These are phyloP conservation scores for Groenewaldozyma sp. DNA, from an alignment of 1,139 yeast species.

Conservation along the genomic window DNA sequence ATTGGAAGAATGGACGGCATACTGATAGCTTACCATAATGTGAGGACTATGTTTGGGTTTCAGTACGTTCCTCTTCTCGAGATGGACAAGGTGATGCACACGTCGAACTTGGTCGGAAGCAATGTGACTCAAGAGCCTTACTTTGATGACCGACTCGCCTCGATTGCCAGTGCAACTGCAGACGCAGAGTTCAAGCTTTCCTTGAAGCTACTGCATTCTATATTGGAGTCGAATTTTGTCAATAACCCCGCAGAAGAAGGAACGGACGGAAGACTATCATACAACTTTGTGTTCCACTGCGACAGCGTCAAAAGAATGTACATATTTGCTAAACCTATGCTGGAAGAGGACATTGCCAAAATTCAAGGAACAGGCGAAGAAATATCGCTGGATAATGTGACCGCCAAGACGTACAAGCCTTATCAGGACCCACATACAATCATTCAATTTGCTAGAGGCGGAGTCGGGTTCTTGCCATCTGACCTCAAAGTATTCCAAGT, in stretches of 20 bases:
- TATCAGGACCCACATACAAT: constrained; percentile 17
- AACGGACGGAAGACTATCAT: constrained; percentile 17
- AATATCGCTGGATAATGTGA: neutral
- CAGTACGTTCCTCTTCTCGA: constrained; percentile 72
- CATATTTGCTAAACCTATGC: constrained; percentile 29
- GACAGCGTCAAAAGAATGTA: constrained; percentile 18
- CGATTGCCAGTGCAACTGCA: constrained; percentile 46
- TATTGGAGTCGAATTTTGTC: constrained; percentile 37
- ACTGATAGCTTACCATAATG: constrained; percentile 82
- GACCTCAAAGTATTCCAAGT: constrained; percentile 15
- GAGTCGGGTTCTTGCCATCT: constrained; percentile 13
- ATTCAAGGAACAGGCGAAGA: constrained; percentile 17
- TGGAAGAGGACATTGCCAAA: constrained; percentile 18
- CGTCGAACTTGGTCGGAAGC: constrained; percentile 25
- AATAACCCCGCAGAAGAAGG: constrained; percentile 13
- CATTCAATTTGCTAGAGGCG: constrained; percentile 14
- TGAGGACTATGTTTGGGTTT: constrained; percentile 75
- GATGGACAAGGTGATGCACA: constrained; percentile 54
- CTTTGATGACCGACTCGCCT: constrained; percentile 17
- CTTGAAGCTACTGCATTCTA: constrained; percentile 44
- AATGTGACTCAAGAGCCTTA: neutral
- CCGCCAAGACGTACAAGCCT: constrained; percentile 7
- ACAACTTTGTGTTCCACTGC: constrained; percentile 23
- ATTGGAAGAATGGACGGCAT: constrained; percentile 98
- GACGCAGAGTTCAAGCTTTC: constrained; percentile 64